A percentile compares a stretch with the other conserved stretches of the same genome.
Evolutionary conservation across 768 basidiomycete genomes (phyloP).

Genomic region (Boletus speciosus): DNA sequence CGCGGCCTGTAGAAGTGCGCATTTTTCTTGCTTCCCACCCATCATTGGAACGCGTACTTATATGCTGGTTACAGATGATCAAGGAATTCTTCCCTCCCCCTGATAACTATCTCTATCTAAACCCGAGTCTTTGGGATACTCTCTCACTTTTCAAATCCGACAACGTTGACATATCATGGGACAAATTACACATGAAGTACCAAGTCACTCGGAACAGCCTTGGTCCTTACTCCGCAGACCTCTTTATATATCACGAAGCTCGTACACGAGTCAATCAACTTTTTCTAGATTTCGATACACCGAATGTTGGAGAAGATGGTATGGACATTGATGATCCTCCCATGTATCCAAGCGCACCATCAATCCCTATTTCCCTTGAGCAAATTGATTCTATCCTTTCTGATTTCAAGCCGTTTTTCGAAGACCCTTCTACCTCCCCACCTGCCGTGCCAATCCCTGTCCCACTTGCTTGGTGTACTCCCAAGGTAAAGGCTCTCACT

Average conservation of each 20-base stretch:
- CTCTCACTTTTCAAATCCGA: conserved; percentile 40
- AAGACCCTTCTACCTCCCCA: conserved; percentile 25
- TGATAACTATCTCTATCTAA: conserved; percentile 51
- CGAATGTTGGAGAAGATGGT: conserved; percentile 17
- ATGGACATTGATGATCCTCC: conserved; percentile 31
- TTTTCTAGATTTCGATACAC: conserved; percentile 27
- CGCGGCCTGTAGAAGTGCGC: conserved; percentile 63
- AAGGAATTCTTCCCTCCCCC: conserved; percentile 54
- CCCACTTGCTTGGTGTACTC: conserved; percentile 63
- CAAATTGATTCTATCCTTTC: conserved; percentile 50
- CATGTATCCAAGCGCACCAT: conserved; percentile 9
- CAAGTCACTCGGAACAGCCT: conserved; percentile 56
- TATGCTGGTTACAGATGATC: conserved; percentile 42
- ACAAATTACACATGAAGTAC: conserved; percentile 61
- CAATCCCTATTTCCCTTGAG: conserved; percentile 40
- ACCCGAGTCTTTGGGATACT: conserved; percentile 52
- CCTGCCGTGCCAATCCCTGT: conserved; percentile 40
- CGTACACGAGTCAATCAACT: conserved; percentile 45
- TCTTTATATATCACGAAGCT: conserved; percentile 64
- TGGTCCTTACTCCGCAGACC: conserved; percentile 72
- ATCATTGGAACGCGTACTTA: conserved; percentile 1
- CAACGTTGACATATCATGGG: conserved; percentile 49
- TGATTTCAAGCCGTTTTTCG: conserved; percentile 40
- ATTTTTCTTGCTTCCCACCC: neutral
- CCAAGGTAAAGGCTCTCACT: conserved; percentile 64